phyloP scores from a whole-genome alignment of 805 yeast species.

The Lipomyces lipofer region DNA sequence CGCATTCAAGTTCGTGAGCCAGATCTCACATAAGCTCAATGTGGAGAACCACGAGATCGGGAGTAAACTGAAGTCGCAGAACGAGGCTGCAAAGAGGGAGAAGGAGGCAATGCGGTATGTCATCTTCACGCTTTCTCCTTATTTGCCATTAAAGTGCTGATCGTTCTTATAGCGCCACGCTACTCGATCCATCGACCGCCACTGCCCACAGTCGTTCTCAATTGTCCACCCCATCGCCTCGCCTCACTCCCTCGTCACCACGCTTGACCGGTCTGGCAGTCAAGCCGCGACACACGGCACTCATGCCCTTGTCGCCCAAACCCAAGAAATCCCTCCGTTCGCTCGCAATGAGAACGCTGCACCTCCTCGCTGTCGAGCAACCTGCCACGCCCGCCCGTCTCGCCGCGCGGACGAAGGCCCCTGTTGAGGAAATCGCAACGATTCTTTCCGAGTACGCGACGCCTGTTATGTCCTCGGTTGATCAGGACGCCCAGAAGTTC shows the following conservation, averaged over 20 bases:
- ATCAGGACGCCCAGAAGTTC: conserved; percentile 20
- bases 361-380: conserved; percentile 50
- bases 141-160: neutral
- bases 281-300: conserved; percentile 15
- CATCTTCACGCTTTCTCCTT: neutral
- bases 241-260: conserved; percentile 26
- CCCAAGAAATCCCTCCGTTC: conserved; percentile 32
- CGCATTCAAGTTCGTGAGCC: conserved; percentile 25
- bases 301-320: conserved; percentile 31
- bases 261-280: conserved; percentile 10
- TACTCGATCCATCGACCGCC: conserved; percentile 18
- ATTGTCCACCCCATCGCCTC: conserved; percentile 22
- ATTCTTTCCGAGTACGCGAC: conserved; percentile 40
- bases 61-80: conserved; percentile 29
- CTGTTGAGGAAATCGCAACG: conserved; percentile 36
- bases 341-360: conserved; percentile 44
- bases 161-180: neutral
- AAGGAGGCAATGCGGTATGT: conserved; percentile 16
- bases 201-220: conserved; percentile 1
- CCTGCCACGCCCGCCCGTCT: conserved; percentile 45
- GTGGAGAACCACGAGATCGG: conserved; percentile 23
- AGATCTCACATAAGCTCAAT: conserved; percentile 32
- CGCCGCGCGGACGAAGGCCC: conserved; percentile 37
- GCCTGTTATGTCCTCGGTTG: conserved; percentile 15
- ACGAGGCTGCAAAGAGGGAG: conserved; percentile 19